Percentiles rank a stretch among this genome's conserved stretches.
Evolutionary conservation across 1,284 basidiomycete species (phyloP).

Genomic region (Afroboletus lepidellus): DNA sequence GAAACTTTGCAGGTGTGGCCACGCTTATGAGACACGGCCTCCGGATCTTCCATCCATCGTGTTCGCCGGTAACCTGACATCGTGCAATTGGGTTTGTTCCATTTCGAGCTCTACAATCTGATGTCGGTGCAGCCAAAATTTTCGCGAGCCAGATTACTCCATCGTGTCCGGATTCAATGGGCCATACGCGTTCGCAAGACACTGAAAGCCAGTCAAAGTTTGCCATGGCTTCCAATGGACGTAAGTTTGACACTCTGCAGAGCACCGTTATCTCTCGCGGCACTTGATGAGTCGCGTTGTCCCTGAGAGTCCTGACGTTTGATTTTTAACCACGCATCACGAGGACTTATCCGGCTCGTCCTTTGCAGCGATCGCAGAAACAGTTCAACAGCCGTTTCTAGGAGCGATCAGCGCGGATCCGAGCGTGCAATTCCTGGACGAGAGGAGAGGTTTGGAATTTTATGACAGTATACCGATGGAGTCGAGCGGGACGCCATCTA

Average conservation of each 20-base stretch:
- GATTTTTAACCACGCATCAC: not conserved
- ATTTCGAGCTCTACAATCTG: conserved; percentile 1
- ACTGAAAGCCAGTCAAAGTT: conserved; percentile 6
- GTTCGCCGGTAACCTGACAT: conserved; percentile 15
- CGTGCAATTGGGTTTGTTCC: conserved; percentile 7
- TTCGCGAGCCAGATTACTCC: conserved; percentile 16
- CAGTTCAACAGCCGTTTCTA: not conserved
- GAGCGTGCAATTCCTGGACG: not conserved
- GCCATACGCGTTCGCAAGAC: not conserved
- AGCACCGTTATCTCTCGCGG: conserved; percentile 5
- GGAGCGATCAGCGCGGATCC: not conserved
- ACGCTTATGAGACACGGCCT: conserved; percentile 14
- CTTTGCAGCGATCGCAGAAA: not conserved
- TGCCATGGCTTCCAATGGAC: conserved; percentile 2
- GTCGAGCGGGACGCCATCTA: conserved; percentile 1
- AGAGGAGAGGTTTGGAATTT: not conserved
- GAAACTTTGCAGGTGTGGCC: conserved; percentile 6
- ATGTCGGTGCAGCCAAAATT: not conserved
- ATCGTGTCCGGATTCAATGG: conserved; percentile 5
- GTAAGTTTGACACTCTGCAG: conserved; percentile 9
- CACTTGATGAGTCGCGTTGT: not conserved
- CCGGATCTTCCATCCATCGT: conserved; percentile 26
- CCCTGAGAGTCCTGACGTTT: conserved; percentile 2
- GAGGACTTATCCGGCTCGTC: not conserved
- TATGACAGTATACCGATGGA: not conserved